phyloP scores from a whole-genome alignment of 2,329 filamentous ascomycete genomes.

The Apiospora sp. region DNA sequence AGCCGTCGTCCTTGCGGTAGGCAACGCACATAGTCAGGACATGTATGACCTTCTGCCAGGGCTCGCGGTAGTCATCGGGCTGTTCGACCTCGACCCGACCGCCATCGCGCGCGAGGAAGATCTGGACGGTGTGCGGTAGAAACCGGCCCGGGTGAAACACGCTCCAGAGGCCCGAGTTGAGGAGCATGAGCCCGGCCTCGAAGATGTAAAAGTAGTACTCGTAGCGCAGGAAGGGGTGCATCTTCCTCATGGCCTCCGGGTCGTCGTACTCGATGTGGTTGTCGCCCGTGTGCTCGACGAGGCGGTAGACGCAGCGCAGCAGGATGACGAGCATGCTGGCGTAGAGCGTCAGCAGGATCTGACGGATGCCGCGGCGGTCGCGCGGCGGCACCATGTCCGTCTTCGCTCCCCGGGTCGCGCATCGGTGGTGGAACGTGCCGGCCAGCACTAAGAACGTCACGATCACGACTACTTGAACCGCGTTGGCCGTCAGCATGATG shows the following conservation, averaged over 20 bases:
- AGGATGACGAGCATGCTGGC: conserved; percentile 53
- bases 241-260: conserved; percentile 37
- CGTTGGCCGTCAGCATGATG: conserved; percentile 45
- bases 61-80: conserved; percentile 13
- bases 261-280: conserved; percentile 44
- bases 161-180: conserved; percentile 54
- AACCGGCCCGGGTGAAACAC: conserved; percentile 50
- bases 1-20: conserved; percentile 23
- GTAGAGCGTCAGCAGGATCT: conserved; percentile 50
- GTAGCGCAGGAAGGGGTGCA: conserved; percentile 49
- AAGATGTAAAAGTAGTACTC: conserved; percentile 58
- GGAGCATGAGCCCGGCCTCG: conserved; percentile 52
- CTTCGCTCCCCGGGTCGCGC: not conserved
- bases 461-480: conserved; percentile 58
- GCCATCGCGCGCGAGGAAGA: conserved; percentile 51
- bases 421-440: conserved; percentile 52
- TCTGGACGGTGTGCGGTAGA: conserved; percentile 47
- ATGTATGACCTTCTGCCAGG: conserved; percentile 24
- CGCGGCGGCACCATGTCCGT: conserved; percentile 35
- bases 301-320: conserved; percentile 57
- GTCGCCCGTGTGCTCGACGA: conserved; percentile 53
- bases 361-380: conserved; percentile 31
- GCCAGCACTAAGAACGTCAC: conserved; percentile 53
- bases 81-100: conserved; percentile 34
- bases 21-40: conserved; percentile 29